Percentiles rank a stretch among this genome's conserved stretches.
Conservation (phyloP, 1,284 basidiomycete species). For the Xanthoconium separans region DNA sequence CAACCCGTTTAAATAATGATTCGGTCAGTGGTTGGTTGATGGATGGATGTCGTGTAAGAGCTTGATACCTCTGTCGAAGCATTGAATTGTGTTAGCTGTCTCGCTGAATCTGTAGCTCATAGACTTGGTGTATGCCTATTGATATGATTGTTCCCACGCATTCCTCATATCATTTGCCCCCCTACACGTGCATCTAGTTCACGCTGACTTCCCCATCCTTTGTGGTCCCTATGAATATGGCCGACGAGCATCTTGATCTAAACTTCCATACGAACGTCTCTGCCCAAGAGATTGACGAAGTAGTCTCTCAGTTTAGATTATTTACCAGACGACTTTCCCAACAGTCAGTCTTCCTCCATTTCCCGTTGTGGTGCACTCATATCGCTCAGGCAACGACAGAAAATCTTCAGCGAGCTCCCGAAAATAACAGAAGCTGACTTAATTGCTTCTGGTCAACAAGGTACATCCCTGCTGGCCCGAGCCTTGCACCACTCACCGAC, state of each 20-base stretch:
- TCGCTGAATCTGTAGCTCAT: conserved; percentile 34
- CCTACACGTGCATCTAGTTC: conserved; percentile 5
- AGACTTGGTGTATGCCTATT: conserved; percentile 26
- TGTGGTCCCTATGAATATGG: conserved; percentile 16
- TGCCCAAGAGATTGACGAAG: conserved; percentile 34
- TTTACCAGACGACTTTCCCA: conserved; percentile 27
- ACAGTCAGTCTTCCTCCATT: conserved; percentile 16
- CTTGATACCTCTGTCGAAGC: conserved; percentile 26
- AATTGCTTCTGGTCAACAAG: conserved; percentile 35
- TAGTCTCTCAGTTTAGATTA: conserved; percentile 33
- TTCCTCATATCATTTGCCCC: background rate
- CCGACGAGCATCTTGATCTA: conserved; percentile 19
- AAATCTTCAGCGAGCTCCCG: conserved; percentile 40
- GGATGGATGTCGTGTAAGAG: conserved; percentile 26
- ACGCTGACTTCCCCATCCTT: background rate
- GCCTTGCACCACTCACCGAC: background rate
- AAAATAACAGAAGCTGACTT: conserved; percentile 44
- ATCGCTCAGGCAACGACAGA: conserved; percentile 32
- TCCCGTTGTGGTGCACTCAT: conserved; percentile 10
- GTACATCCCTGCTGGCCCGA: conserved; percentile 20
- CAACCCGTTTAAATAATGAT: conserved; percentile 53
- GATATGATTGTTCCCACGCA: conserved; percentile 29
- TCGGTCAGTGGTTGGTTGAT: background rate
- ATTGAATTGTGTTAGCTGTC: conserved; percentile 25
- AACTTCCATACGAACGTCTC: conserved; percentile 11